Base-by-base conservation (phyloP, 352 stramenopile genomes). In the Pythium myriotylum region DNA sequence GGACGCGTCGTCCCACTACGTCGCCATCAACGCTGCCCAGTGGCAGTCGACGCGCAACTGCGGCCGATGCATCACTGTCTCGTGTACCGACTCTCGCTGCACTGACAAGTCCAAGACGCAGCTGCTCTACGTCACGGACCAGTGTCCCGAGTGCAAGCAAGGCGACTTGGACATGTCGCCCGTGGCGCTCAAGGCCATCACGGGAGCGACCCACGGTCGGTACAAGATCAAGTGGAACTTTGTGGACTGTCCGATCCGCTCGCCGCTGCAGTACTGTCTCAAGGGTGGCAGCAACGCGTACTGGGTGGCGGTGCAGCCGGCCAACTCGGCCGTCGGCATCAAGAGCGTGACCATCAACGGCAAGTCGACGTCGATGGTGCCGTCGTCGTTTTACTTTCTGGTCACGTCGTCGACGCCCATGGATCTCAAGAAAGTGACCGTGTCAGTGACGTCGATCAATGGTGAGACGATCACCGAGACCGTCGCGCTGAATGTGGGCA, bases 121-220 rank as follows among this genome's bases (percentile, higher is more conserved):
- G 67, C 54, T 84, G 40, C 78, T 86, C 4, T 76, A 90, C 58
- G 80, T 90, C 50, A 54, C 86, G 32, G 81, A 90, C 56, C 74
- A 83, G 54, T 88, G 81, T 58, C 76, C 78, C 4, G 70, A 67
- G 8, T 88, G 78, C 53, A 50, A n/a, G 5, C 51, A 65, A 14
- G 81, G 77, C 17, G 78, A 87, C 61, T 51, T 88, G 33, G 78
- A 87, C 53, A 54, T 90, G 54, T 76, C 76, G 0, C 68, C 74
- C 6, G 50, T 62, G 19, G 67, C 76, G 4, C 77, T 77, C 48
- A 53, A 67, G 17, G 57, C 50, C 32, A 56, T 76, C 61, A 81
- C 72, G 19, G 72, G 69, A 13, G 67, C 20, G 14, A 41, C 63
- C 40, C 32, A 16, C 20, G 27, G 35, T 14, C 67, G 67, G 6